phyloP scores from a whole-genome alignment of 139 green algal genomes.

The Chlorella sp. region DNA sequence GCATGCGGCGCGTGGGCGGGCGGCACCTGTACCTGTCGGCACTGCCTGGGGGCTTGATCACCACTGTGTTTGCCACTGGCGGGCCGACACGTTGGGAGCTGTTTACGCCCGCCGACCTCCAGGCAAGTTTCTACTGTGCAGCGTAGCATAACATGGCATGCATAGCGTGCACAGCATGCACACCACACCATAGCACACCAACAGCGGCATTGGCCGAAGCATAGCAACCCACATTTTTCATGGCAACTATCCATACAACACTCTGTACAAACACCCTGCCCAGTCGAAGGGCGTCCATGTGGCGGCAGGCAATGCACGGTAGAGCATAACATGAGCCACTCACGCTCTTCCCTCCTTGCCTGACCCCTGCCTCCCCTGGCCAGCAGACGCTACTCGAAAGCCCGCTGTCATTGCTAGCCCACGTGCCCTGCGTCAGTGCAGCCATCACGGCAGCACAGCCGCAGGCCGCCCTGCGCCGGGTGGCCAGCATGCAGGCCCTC shows the following conservation, averaged over 20 bases:
- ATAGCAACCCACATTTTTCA: too few relatives aligned
- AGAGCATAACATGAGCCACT: not conserved
- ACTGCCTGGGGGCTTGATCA: slow-evolving; percentile 30
- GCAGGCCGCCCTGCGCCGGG: not conserved
- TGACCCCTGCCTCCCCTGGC: too few relatives aligned
- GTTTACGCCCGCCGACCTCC: slow-evolving; percentile 12
- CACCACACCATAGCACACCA: not conserved
- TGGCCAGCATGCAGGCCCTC: slow-evolving; percentile 18
- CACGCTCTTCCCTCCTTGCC: not conserved
- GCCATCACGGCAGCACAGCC: not conserved
- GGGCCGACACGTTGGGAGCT: slow-evolving; percentile 28
- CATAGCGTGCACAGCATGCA: not conserved
- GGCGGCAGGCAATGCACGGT: not conserved
- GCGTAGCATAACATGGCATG: not conserved
- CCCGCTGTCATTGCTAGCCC: not conserved
- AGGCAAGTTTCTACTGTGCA: not conserved
- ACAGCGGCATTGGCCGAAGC: not conserved
- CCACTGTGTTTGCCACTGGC: not conserved
- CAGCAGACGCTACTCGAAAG: slow-evolving; percentile 20
- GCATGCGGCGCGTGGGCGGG: slow-evolving; percentile 9
- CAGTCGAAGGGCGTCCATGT: too few relatives aligned
- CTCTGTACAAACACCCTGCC: too few relatives aligned
- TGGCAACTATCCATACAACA: not conserved
- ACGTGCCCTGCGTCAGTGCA: slow-evolving; percentile 4
- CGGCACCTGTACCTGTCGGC: slow-evolving; percentile 32